Percentiles rank a stretch among this genome's conserved stretches.
Evolutionary conservation across 768 basidiomycete species (phyloP).

Genomic region (Hydnomerulius pinastri): DNA sequence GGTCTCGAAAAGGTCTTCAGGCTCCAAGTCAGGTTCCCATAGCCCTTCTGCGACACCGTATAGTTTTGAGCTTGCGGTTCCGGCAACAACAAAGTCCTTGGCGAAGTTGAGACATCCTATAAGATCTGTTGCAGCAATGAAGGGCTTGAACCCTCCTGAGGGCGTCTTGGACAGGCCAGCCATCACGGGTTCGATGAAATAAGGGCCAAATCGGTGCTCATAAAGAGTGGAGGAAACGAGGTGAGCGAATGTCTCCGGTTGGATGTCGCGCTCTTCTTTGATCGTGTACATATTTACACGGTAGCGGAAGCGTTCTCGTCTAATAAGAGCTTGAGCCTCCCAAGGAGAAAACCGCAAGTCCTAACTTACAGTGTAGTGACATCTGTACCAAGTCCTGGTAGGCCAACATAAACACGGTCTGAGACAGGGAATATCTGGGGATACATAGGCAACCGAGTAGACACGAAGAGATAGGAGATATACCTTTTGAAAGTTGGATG

Average conservation of each 20-base stretch:
- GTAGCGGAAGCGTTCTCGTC: constrained; percentile 89
- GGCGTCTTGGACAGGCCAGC: constrained; percentile 82
- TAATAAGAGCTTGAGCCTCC: constrained; percentile 30
- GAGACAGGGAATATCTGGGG: constrained; percentile 89
- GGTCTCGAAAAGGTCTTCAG: constrained; percentile 98
- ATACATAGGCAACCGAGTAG: constrained; percentile 15
- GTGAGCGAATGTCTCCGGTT: constrained; percentile 94
- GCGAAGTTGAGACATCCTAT: constrained; percentile 93
- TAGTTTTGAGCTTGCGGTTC: constrained; percentile 88
- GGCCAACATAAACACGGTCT: constrained; percentile 87
- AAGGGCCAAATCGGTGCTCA: constrained; percentile 94
- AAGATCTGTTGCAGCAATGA: constrained; percentile 93
- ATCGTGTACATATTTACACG: constrained; percentile 99
- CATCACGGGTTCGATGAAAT: constrained; percentile 95
- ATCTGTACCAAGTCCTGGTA: constrained; percentile 92
- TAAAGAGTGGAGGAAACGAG: constrained; percentile 95
- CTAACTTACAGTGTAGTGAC: constrained; percentile 80
- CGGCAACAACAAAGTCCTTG: constrained; percentile 96
- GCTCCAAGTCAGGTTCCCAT: constrained; percentile 96
- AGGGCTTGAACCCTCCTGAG: constrained; percentile 77
- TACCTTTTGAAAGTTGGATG: constrained; percentile 95
- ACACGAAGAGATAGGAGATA: constrained; percentile 8
- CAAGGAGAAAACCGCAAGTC: not conserved
- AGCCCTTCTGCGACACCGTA: constrained; percentile 97
- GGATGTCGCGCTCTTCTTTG: constrained; percentile 97